phyloP scores from a whole-genome alignment of 306 rosid genomes.

The Lathyrus sativus region DNA sequence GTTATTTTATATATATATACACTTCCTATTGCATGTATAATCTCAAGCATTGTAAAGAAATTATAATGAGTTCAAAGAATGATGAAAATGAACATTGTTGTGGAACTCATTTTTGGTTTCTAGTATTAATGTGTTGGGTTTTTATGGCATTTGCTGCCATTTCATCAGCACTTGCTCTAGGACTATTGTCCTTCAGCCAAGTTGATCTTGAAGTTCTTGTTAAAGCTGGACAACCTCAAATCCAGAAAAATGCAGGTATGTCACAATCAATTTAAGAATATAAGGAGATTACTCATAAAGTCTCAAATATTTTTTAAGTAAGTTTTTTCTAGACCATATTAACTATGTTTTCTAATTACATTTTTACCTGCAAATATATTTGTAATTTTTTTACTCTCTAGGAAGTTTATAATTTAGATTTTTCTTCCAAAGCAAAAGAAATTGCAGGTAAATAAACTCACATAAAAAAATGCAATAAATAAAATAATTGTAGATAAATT shows the following conservation, averaged over 20 bases:
- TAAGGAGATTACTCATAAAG: no score
- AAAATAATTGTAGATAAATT: no score
- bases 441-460: no score
- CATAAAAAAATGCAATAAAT: no score
- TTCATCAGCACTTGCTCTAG: conserved; percentile 69
- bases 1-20: background rate
- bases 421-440: no score
- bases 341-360: no score
- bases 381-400: no score
- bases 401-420: no score
- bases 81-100: conserved; percentile 43
- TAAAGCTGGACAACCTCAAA: conserved; percentile 59
- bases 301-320: no score
- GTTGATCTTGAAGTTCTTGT: conserved; percentile 77
- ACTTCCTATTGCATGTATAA: conserved; percentile 19
- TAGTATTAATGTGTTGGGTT: conserved; percentile 39
- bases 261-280: no score
- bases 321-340: no score
- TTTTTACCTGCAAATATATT: no score
- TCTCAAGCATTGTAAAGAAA: background rate
- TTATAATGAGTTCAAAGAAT: conserved; percentile 23
- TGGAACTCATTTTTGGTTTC: conserved; percentile 54
- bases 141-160: conserved; percentile 58
- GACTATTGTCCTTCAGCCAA: conserved; percentile 68
- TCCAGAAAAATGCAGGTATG: conserved; percentile 58